Conservation (phyloP, 805 yeast species). For the Pichia deserticola region DNA sequence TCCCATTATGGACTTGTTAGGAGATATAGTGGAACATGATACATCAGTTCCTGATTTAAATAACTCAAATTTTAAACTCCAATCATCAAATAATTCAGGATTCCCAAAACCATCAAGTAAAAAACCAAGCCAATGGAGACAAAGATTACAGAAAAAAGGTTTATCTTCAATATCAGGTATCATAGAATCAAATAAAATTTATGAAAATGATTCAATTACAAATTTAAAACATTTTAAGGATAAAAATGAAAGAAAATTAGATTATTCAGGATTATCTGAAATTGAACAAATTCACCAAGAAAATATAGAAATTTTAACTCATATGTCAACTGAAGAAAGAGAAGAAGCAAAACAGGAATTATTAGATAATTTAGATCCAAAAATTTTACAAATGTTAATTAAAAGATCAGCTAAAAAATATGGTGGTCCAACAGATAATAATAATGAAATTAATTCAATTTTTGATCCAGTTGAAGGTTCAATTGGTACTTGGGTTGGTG, state of each 20-base stretch:
- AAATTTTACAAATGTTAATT: conserved; percentile 50
- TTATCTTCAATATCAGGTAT: conserved; percentile 22
- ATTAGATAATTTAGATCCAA: conserved; percentile 60
- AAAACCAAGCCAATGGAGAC: conserved; percentile 43
- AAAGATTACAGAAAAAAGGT: conserved; percentile 32
- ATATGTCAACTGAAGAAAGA: conserved; percentile 62
- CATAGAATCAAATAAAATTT: neutral
- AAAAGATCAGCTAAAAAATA: conserved; percentile 47
- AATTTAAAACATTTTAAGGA: conserved; percentile 13
- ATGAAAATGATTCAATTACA: conserved; percentile 20
- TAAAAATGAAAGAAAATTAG: conserved; percentile 10
- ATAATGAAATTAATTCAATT: conserved; percentile 22
- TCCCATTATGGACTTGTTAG: conserved; percentile 52
- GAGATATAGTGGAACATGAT: conserved; percentile 66
- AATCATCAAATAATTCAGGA: neutral
- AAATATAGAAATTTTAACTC: conserved; percentile 52
- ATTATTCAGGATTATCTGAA: conserved; percentile 38
- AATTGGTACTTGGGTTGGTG: conserved; percentile 32
- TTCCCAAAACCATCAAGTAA: conserved; percentile 6
- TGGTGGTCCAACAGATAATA: conserved; percentile 17
- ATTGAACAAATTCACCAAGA: conserved; percentile 72
- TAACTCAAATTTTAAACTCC: neutral
- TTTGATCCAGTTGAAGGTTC: conserved; percentile 21
- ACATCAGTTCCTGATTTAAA: conserved; percentile 12
- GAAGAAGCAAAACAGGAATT: conserved; percentile 59